Evolutionary conservation across 2,329 filamentous ascomycete species (phyloP), one percentile per base, ranked within the genome.

Genomic region (Cladosporium phlei): DNA sequence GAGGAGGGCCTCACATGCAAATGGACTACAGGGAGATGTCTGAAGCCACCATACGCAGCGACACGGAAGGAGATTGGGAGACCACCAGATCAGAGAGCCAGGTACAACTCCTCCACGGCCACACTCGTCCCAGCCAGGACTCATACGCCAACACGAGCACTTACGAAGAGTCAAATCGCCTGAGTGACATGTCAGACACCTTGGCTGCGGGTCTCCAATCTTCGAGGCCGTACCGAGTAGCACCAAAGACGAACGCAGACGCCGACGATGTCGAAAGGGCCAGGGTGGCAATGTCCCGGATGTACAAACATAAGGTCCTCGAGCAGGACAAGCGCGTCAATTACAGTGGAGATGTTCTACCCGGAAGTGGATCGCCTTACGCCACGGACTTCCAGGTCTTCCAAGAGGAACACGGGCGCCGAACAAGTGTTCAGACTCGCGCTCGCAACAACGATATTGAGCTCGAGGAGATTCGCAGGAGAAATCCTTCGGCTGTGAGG

Each of bases 131-230:
- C 19, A 59, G 52, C 29, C 20, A 34, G 3, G 48, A 49, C 8
- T 58, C 53, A 28, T 54, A 58, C 40, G 59, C 57, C 14, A 48
- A 60, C 28, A 55, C 53, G n/a, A 60, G 58, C 35, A 46, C 50
- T 16, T 40, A 46, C 22, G 48, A 47, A 16, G 55, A 51, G 27
- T 20, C 44, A 28, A 40, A 50, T 27, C 33, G 46, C 11, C 46
- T 49, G 22, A 54, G 46, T 28, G 29, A 35, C 16, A 33, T 40
- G 44, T 40, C 44, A n/a, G 29, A 39, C 14, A 16, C 29, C 12
- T 17, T 28, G 8, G 21, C 19, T 14, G 10, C 22, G 10, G 20
- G 21, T n/a, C n/a, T 9, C 2, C 28, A 24, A 19, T 20, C 17
- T n/a, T 30, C 12, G 22, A 12, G 6, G 25, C 19, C 21, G 16